Conservation (phyloP, 208 protist genomes). For the Crithidia brevicula region DNA sequence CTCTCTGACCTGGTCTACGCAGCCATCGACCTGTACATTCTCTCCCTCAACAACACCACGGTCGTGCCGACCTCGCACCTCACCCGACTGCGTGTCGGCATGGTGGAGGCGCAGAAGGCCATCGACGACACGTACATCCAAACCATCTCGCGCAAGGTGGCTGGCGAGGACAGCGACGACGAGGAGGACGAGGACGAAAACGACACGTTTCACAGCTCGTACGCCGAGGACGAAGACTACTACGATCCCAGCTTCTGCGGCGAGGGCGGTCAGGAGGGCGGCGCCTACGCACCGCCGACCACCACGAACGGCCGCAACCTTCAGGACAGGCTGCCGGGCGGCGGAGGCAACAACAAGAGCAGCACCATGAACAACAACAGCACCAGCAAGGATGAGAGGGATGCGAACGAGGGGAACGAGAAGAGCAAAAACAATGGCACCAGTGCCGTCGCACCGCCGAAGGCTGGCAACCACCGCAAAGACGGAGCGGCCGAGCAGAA, state of each 20-base stretch:
- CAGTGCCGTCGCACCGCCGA: too few species aligned
- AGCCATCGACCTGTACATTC: conserved; percentile 79
- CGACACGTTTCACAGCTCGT: conserved; percentile 11
- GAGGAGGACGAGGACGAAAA: conserved; percentile 29
- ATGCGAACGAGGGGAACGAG: background rate
- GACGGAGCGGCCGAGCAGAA: background rate
- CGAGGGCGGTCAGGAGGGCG: background rate
- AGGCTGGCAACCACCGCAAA: background rate
- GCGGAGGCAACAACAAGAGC: conserved; percentile 5
- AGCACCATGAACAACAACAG: conserved; percentile 12
- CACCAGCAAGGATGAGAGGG: conserved; percentile 2
- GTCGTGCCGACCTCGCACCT: conserved; percentile 80
- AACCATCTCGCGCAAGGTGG: conserved; percentile 78
- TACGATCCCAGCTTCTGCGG: conserved; percentile 15
- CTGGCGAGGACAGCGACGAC: conserved; percentile 53
- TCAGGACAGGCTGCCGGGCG: background rate
- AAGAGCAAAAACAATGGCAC: conserved; percentile 3
- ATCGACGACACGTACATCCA: conserved; percentile 87
- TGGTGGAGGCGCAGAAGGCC: conserved; percentile 75
- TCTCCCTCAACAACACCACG: conserved; percentile 78
- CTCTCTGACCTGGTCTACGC: conserved; percentile 87
- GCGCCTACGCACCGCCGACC: background rate
- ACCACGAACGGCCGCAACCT: background rate
- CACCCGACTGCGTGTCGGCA: conserved; percentile 74
- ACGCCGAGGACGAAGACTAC: conserved; percentile 30